Evolutionary conservation across 345 rosid species (phyloP), one percentile per base, ranked within the genome.

Genomic region (Abelmoschus esculentus): DNA sequence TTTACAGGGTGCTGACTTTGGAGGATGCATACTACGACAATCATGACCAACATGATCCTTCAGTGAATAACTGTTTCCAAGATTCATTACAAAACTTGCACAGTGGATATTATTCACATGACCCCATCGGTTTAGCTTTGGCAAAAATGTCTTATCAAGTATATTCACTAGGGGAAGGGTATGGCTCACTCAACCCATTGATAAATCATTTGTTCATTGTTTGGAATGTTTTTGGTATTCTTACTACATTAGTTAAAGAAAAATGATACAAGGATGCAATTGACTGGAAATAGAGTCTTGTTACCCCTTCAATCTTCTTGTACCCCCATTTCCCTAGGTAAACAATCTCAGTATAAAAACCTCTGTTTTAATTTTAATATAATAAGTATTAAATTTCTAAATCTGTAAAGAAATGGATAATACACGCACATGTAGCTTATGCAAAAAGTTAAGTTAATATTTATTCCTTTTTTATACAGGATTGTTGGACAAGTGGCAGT

Each of bases 91-190:
- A 82, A 67, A 80, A 56, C 72, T 71, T 78, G 76, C 77, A 75
- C 47, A 74, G 72, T 72, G 81, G 82, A 34, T 66, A 61, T 72
- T 77, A 65, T 77, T 73, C 83, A 0, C 78, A 67, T 54, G 91
- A 92, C 58, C 85, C 79, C 34, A 84, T 93, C 58, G 86, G 91
- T 28, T 83, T 90, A 66, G 93, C 93, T 61, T 77, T 93, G 81
- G 92, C 97, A 57, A 89, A 89, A 85, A 89, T 93, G 98, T 86
- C 92, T 49, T 89, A 84, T 80, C 90, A 86, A 57, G 93, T 79
- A 22, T 90, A 87, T 83, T 84, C 96, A 72, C 83, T 90, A 14
- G 98, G 98, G 73, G 92, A 93, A 83, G 97, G 98, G 98, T 93
- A 87, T 69, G 84, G 1, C 72, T 67, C 61, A 54, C 72, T 67